These are phyloP conservation scores for Candida anglica DNA, from an alignment of 805 yeast species.

Conservation along the genomic window DNA sequence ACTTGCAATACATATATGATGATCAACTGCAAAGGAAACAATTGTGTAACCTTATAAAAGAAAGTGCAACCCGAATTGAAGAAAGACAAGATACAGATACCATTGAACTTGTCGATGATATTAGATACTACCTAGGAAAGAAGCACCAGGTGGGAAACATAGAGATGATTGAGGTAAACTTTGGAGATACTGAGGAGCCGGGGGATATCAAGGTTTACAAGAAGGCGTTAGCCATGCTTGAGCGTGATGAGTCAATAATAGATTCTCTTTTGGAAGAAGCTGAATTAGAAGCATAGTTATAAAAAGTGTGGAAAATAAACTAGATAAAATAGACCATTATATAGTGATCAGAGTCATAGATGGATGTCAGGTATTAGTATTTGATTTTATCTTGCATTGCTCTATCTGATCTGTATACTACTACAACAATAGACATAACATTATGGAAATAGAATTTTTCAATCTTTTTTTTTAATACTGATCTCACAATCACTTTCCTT, in stretches of 20 bases:
- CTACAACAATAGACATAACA: no score
- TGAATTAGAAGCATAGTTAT: slow-evolving; percentile 29
- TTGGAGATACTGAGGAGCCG: slow-evolving; percentile 9
- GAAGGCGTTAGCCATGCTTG: slow-evolving; percentile 13
- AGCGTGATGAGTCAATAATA: slow-evolving; percentile 24
- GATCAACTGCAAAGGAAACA: slow-evolving; percentile 23
- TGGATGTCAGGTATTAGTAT: no score
- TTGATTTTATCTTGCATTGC: no score
- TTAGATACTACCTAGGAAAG: slow-evolving; percentile 55
- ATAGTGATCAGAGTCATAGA: no score
- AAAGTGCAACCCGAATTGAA: slow-evolving; percentile 53
- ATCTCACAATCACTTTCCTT: no score
- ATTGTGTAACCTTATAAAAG: slow-evolving; percentile 21
- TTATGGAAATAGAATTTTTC: no score
- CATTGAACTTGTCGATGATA: slow-evolving; percentile 75
- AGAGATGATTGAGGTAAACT: slow-evolving; percentile 21
- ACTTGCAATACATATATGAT: slow-evolving; percentile 34
- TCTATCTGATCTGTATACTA: no score
- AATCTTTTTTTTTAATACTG: no score
- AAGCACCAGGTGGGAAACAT: slow-evolving; percentile 27
- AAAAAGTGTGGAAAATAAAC: no score
- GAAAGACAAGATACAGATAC: slow-evolving; percentile 72
- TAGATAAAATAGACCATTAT: no score
- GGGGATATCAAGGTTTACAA: slow-evolving; percentile 15
- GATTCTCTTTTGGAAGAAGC: slow-evolving; percentile 23